phyloP scores from a whole-genome alignment of 768 basidiomycete species.

The Hirschioporus abietinus region DNA sequence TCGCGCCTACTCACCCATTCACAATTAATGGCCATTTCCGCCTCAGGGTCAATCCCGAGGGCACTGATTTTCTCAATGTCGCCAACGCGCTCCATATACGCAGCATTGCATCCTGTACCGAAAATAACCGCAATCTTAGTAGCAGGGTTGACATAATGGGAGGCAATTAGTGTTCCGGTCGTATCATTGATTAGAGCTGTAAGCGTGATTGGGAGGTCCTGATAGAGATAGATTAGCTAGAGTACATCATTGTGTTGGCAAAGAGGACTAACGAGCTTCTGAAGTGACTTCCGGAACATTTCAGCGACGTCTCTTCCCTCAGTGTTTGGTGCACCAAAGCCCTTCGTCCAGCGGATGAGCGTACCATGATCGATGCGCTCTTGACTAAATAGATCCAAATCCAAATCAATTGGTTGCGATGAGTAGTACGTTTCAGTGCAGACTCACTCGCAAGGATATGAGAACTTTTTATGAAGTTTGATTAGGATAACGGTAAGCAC shows the following conservation, averaged over 20 bases:
- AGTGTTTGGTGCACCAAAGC: conserved; percentile 87
- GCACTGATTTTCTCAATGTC: conserved; percentile 82
- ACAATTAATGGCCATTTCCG: conserved; percentile 93
- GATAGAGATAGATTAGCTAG: conserved; percentile 2
- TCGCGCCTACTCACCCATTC: conserved; percentile 67
- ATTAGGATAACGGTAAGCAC: conserved; percentile 4
- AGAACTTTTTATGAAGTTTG: conserved; percentile 51
- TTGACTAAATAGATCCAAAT: conserved; percentile 51
- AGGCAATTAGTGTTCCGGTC: conserved; percentile 95
- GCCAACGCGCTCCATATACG: conserved; percentile 89
- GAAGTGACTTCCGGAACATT: conserved; percentile 84
- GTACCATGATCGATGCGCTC: conserved; percentile 88
- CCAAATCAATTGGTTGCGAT: neutral
- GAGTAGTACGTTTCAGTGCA: conserved; percentile 2
- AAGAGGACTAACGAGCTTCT: conserved; percentile 55
- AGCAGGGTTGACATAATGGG: conserved; percentile 86
- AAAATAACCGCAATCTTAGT: conserved; percentile 96
- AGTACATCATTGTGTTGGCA: neutral
- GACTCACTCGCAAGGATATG: conserved; percentile 88
- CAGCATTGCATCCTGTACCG: conserved; percentile 97
- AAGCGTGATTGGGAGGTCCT: conserved; percentile 81
- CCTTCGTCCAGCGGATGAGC: conserved; percentile 99
- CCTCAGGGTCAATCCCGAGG: conserved; percentile 59
- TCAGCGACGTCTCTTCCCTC: conserved; percentile 90
- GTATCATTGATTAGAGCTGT: conserved; percentile 96